Evolutionary conservation across 768 basidiomycete species (phyloP).

Genomic region (Boletus insuetus): DNA sequence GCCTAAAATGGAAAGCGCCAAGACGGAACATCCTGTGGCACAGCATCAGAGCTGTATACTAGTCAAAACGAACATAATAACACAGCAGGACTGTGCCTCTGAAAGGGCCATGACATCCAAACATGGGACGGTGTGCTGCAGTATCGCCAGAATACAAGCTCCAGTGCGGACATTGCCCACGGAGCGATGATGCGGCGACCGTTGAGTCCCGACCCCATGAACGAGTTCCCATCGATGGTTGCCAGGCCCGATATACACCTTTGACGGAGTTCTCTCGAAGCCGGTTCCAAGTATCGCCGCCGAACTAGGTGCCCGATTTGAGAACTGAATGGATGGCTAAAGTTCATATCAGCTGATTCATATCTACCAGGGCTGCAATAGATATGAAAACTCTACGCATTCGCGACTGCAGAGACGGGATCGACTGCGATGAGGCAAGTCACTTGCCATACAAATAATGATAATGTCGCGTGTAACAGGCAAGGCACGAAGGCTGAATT

Average conservation of each 20-base stretch:
- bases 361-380: neutral
- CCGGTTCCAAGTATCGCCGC: slow-evolving; percentile 2
- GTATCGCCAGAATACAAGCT: slow-evolving; percentile 9
- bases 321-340: slow-evolving; percentile 1
- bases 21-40: too few relatives aligned
- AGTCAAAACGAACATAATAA: neutral
- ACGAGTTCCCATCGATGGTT: neutral
- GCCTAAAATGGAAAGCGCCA: slow-evolving; percentile 10
- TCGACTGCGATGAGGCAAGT: neutral
- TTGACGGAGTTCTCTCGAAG: neutral
- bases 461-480: neutral
- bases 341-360: neutral
- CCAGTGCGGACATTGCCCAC: slow-evolving; percentile 4
- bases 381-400: neutral
- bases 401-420: neutral
- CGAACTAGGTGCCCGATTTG: slow-evolving; percentile 2
- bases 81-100: slow-evolving; percentile 17
- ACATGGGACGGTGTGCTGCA: neutral
- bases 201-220: slow-evolving; percentile 3
- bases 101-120: neutral
- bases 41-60: too few relatives aligned
- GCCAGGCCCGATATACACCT: neutral
- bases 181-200: slow-evolving; percentile 10
- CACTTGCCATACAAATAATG: neutral
- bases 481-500: neutral